Base-by-base conservation (phyloP, 805 yeast genomes). In the Komagataella ulmi region DNA sequence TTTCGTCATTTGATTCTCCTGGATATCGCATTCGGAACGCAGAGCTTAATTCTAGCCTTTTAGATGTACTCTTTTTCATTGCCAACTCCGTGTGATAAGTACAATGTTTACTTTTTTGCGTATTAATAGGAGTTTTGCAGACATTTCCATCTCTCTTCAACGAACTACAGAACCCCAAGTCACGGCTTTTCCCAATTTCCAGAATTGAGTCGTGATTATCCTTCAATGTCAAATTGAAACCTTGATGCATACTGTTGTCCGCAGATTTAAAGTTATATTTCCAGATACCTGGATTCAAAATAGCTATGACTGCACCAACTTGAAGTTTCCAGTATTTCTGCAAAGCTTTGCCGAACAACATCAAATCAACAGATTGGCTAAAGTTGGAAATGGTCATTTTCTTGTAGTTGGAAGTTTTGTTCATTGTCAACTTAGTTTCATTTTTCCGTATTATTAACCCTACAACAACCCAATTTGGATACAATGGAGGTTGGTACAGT, bases 381-480 rank as follows among this genome's bases (percentile, higher is more conserved):
- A 89, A 83, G 61, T 86, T 85, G 0, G 95, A 85, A 2, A 91
- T 58, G 1, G 77, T 74, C 18, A 89, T 52, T 52, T 76, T 76
- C 56, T 86, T 67, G 59, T 71, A 90, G 59, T 81, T 83, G 12
- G 71, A 66, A 24, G 57, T 58, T 47, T 61, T 62, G 24, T 66
- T 60, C 12, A 71, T 56, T 0, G 86, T 69, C 3, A 67, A 63
- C 55, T 73, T 71, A 3, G 83, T 72, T 6, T 71, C 77, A 3
- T 80, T 68, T 59, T 88, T 88, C 18, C 62, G 59, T 3, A 79
- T 68, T 0, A 90, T 69, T 2, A 86, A 71, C 1, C 95, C 97
- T n/a, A 83, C 59, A 1, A 81, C 75, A n/a, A 83, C 82, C 85
- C 88, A 89, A 61, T 90, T 89, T 3, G 83, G 66, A 58, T 83